Percentiles rank a stretch among this genome's conserved stretches.
Conservation (phyloP, 768 basidiomycete species). For the Arthromyces matolae region DNA sequence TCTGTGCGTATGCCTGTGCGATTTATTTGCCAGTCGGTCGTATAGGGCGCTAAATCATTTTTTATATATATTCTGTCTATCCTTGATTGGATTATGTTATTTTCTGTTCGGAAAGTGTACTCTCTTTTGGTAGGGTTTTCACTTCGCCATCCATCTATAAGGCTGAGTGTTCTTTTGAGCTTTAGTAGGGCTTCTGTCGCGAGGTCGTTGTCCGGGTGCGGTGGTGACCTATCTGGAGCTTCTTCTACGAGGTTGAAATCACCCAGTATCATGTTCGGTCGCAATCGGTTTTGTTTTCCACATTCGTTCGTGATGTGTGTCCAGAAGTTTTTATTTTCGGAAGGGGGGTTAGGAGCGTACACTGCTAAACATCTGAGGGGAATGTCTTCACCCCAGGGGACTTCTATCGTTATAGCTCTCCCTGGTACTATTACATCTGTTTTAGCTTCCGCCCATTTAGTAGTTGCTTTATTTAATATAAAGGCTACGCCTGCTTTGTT, state of each 20-base stretch:
- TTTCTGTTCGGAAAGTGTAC: background rate
- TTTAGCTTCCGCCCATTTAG: background rate
- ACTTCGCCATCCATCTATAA: background rate
- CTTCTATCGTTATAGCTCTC: background rate
- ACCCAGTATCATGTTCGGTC: background rate
- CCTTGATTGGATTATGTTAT: background rate
- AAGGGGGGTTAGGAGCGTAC: background rate
- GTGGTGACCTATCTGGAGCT: background rate
- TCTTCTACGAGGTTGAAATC: too few species aligned
- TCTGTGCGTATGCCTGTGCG: too few species aligned
- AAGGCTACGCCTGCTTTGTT: too few species aligned
- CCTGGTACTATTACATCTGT: background rate
- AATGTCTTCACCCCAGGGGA: background rate
- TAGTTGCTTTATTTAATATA: too few species aligned
- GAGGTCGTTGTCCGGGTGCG: background rate
- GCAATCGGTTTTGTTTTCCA: background rate
- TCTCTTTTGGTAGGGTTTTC: too few species aligned
- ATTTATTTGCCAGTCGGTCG: too few species aligned
- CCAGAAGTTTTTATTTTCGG: background rate
- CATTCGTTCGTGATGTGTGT: background rate
- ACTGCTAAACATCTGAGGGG: background rate
- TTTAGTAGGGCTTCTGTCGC: background rate
- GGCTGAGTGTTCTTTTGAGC: background rate
- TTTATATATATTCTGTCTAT: background rate
- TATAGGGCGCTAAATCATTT: background rate